A percentile compares a stretch with the other conserved stretches of the same genome.
phyloP scores from a whole-genome alignment of 2,329 filamentous ascomycete genomes.

The Verticillium klebahnii region DNA sequence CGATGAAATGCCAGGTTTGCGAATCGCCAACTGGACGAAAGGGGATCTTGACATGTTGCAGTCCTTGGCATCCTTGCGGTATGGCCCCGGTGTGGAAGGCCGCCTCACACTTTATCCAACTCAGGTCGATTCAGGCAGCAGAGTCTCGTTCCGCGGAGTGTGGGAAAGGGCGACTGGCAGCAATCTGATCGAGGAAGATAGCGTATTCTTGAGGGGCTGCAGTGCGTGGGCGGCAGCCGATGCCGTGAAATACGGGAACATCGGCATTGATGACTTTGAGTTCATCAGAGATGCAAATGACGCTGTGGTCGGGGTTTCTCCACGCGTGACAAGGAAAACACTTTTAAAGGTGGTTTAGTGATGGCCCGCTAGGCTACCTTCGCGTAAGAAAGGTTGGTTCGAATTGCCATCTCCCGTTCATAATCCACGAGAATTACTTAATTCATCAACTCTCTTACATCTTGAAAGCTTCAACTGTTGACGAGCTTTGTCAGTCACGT shows the following conservation, averaged over 20 bases:
- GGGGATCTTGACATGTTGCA: slow-evolving; percentile 3
- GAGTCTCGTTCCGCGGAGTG: slow-evolving; percentile 1
- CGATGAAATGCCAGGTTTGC: neutral
- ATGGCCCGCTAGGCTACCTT: too few relatives aligned
- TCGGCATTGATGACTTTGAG: slow-evolving; percentile 13
- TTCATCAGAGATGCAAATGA: slow-evolving; percentile 6
- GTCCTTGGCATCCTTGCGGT: neutral
- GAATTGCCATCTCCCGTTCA: too few relatives aligned
- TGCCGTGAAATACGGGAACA: slow-evolving; percentile 12
- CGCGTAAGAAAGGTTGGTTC: too few relatives aligned
- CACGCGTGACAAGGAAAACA: neutral
- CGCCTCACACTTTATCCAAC: neutral
- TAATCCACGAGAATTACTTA: too few relatives aligned
- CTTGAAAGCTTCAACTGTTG: too few relatives aligned
- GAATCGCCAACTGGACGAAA: neutral
- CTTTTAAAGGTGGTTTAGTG: too few relatives aligned
- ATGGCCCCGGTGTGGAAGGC: neutral
- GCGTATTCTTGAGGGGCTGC: neutral
- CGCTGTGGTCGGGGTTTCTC: neutral
- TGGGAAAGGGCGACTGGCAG: neutral
- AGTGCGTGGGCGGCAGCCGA: slow-evolving; percentile 4
- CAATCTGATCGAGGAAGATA: neutral
- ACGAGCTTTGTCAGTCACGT: too few relatives aligned
- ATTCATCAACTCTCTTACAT: too few relatives aligned
- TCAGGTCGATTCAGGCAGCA: neutral